phyloP scores from a whole-genome alignment of 345 rosid genomes.

The Eutrema heterophyllum region DNA sequence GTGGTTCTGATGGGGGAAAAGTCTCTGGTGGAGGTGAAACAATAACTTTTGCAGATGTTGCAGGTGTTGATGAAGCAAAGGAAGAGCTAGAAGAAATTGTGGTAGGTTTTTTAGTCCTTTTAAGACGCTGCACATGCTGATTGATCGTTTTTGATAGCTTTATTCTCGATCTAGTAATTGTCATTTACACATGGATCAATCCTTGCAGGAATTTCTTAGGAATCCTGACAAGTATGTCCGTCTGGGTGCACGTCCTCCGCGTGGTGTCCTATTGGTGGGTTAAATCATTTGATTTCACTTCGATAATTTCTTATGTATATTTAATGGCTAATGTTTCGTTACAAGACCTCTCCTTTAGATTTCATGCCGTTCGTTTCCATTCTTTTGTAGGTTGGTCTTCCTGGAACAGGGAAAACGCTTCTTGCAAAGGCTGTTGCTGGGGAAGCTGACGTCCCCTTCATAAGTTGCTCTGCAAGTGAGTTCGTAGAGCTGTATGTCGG shows the following conservation, averaged over 20 bases:
- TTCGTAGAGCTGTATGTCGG: constrained; percentile 94
- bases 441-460: constrained; percentile 92
- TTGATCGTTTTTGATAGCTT: constrained; percentile 4
- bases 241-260: constrained; percentile 97
- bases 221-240: constrained; percentile 79
- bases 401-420: constrained; percentile 95
- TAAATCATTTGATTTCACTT: neutral
- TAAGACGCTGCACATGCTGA: neutral
- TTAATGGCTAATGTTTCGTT: neutral
- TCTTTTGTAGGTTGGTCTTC: constrained; percentile 80
- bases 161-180: constrained; percentile 18
- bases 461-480: constrained; percentile 96
- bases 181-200: constrained; percentile 23
- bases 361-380: constrained; percentile 19
- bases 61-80: constrained; percentile 97
- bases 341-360: neutral
- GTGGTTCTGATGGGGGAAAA: constrained; percentile 59
- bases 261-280: constrained; percentile 93
- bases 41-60: constrained; percentile 93
- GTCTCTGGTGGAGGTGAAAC: constrained; percentile 66
- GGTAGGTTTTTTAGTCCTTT: constrained; percentile 40
- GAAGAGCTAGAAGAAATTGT: constrained; percentile 99
- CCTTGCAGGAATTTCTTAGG: constrained; percentile 81
- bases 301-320: neutral
- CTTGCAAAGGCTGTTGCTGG: constrained; percentile 95